Evolutionary conservation across 371 early-diverging fungal species (phyloP).

Genomic region (Circinella umbellata): DNA sequence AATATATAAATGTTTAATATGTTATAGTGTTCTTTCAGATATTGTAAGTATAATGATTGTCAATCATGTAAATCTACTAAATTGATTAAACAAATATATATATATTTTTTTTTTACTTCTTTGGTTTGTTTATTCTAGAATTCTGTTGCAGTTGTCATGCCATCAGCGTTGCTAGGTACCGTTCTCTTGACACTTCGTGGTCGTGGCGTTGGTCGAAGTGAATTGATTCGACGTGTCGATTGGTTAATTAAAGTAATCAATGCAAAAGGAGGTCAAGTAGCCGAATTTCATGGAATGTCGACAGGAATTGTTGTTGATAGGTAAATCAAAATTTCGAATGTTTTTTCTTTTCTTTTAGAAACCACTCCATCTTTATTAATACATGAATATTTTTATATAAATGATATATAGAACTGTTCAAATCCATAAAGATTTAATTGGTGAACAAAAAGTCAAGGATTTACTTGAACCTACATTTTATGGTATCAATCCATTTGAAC

Average conservation of each 20-base stretch:
- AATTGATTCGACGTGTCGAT: constrained; percentile 80
- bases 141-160: constrained; percentile 80
- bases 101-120: too few species aligned
- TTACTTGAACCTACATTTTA: constrained; percentile 89
- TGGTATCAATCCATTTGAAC: constrained; percentile 84
- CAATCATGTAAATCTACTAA: too few species aligned
- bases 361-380: background rate
- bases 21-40: constrained; percentile 67
- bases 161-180: constrained; percentile 85
- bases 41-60: constrained; percentile 51
- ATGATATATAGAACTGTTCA: constrained; percentile 17
- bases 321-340: constrained; percentile 32
- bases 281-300: constrained; percentile 80
- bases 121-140: constrained; percentile 33
- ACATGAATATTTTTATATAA: background rate
- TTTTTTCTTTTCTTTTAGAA: background rate
- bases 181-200: constrained; percentile 85
- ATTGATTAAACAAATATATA: too few species aligned
- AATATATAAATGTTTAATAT: constrained; percentile 8
- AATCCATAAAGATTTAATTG: constrained; percentile 81
- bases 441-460: constrained; percentile 68
- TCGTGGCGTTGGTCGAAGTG: constrained; percentile 82
- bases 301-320: constrained; percentile 67
- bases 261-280: constrained; percentile 80
- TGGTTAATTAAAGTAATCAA: constrained; percentile 77